A percentile compares a stretch with the other conserved stretches of the same genome.
Evolutionary conservation across 805 yeast species (phyloP).

Genomic region (Pichia exigua): DNA sequence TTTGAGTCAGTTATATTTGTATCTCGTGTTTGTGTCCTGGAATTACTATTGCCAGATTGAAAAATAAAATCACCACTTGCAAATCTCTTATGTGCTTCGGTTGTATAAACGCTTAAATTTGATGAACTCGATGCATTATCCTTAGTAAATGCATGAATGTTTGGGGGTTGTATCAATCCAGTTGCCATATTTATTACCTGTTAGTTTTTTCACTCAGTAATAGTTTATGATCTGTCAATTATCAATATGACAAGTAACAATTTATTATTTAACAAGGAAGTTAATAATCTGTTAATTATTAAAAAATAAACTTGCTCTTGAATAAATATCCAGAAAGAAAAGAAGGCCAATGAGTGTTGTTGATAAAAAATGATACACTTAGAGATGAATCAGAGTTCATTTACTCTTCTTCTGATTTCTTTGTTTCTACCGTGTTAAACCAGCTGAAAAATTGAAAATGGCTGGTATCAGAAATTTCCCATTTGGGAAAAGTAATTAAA

Average conservation of each 20-base stretch:
- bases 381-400: too few species aligned
- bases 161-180: neutral
- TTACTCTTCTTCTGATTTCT: too few species aligned
- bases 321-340: too few species aligned
- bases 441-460: neutral
- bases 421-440: neutral
- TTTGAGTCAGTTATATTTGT: neutral
- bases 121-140: slow-evolving; percentile 1
- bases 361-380: too few species aligned
- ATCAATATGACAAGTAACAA: neutral
- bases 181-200: slow-evolving; percentile 2
- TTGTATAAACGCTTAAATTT: slow-evolving; percentile 3
- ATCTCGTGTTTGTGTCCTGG: neutral
- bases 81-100: slow-evolving; percentile 5
- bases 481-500: neutral
- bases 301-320: too few species aligned
- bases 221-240: neutral
- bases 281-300: too few species aligned
- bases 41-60: neutral
- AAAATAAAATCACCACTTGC: slow-evolving; percentile 2
- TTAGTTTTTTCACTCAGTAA: neutral
- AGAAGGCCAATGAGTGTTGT: too few species aligned
- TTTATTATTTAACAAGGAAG: neutral
- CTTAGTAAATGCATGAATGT: neutral
- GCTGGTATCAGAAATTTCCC: slow-evolving; percentile 3